Conservation (phyloP, 1,139 yeast genomes). For the Yamadazyma atlantica region DNA sequence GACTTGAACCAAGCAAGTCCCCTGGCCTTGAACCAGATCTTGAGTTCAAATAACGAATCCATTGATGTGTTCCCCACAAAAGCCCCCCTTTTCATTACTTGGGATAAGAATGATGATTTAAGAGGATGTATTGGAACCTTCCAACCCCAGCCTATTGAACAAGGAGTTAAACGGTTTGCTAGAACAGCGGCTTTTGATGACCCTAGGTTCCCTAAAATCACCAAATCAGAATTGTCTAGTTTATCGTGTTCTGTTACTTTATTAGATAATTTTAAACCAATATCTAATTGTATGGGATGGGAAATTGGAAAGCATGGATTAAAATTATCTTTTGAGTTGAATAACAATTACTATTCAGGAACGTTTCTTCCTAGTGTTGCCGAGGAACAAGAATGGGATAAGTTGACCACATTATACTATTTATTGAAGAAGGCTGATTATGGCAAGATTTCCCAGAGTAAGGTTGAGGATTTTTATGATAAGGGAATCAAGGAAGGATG, state of each 20-base stretch:
- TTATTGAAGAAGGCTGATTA: constrained; percentile 71
- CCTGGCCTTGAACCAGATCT: constrained; percentile 18
- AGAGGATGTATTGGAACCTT: constrained; percentile 97
- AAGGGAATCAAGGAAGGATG: constrained; percentile 36
- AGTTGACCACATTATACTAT: constrained; percentile 66
- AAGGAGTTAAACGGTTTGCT: constrained; percentile 65
- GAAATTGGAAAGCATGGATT: constrained; percentile 81
- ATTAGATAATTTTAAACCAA: constrained; percentile 57
- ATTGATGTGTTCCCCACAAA: constrained; percentile 41
- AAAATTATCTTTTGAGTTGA: constrained; percentile 47
- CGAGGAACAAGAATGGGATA: constrained; percentile 83
- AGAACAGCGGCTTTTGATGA: constrained; percentile 72
- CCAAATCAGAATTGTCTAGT: constrained; percentile 48
- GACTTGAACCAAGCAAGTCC: constrained; percentile 19
- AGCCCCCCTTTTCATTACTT: constrained; percentile 78
- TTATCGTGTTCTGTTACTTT: constrained; percentile 59
- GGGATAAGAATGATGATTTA: constrained; percentile 61
- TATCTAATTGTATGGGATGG: constrained; percentile 66
- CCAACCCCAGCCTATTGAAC: constrained; percentile 37
- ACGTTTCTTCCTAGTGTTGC: constrained; percentile 93
- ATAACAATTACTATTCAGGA: constrained; percentile 50
- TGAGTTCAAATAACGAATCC: constrained; percentile 18
- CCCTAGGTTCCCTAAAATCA: constrained; percentile 71
- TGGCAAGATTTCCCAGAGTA: constrained; percentile 16
- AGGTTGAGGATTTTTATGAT: constrained; percentile 26